phyloP scores from a whole-genome alignment of 75 land plant species.

The Picea glauca region DNA sequence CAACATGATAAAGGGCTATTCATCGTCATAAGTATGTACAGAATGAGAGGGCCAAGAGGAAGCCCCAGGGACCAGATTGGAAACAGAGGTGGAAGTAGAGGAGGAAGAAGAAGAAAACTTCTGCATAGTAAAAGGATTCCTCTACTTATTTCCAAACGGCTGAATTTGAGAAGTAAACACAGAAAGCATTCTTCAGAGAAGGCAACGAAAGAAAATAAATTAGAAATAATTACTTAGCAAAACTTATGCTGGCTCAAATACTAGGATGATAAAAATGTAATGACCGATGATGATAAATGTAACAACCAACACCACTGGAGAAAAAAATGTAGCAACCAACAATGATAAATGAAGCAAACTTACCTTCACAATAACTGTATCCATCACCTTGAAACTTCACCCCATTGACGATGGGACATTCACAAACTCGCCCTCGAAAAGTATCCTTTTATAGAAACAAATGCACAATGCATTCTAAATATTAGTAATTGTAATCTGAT shows the following conservation, averaged over 20 bases:
- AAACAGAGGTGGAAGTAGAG: too few relatives aligned
- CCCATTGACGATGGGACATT: constrained; percentile 53
- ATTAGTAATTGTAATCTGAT: not conserved
- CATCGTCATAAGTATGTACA: too few relatives aligned
- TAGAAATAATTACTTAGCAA: not conserved
- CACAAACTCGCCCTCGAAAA: constrained; percentile 61
- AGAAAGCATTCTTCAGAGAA: not conserved
- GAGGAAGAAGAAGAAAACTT: too few relatives aligned
- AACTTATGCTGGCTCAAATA: not conserved
- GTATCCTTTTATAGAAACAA: constrained; percentile 38
- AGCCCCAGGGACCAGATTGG: too few relatives aligned
- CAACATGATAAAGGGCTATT: too few relatives aligned
- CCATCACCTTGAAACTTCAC: constrained; percentile 65
- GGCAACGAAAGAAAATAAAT: not conserved
- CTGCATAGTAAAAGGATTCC: too few relatives aligned
- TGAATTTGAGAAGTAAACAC: too few relatives aligned
- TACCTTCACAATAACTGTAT: constrained; percentile 55
- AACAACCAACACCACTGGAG: not conserved
- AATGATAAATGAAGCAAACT: not conserved
- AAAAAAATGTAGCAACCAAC: not conserved
- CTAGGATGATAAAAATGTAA: constrained; percentile 5
- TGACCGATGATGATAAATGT: not conserved
- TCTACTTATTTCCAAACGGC: too few relatives aligned
- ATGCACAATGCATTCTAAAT: not conserved
- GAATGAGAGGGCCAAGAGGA: too few relatives aligned